Base-by-base conservation (phyloP, 208 protist genomes). In the Acanthamoeba lenticulata region DNA sequence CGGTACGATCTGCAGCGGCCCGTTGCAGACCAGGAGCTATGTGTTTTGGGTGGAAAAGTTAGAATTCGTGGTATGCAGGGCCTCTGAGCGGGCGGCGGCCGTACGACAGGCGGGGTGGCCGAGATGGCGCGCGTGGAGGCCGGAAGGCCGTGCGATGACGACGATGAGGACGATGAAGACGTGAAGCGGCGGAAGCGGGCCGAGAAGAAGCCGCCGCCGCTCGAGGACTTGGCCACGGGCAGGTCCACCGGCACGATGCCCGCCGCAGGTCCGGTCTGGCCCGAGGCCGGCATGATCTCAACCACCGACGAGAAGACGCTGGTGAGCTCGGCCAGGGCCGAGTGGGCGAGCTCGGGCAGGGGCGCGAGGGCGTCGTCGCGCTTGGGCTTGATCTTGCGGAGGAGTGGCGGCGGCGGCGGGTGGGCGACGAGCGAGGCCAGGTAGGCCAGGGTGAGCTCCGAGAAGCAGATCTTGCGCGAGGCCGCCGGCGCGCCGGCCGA, bases 381-480 rank as follows among this genome's bases (percentile, higher is more conserved):
- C 65, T 74, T 74, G 65, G 65, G 32, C 34, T 44, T 34, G 36
- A 74, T 74, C 65, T 74, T 74, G 65, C 40, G 65, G n/a, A 74
- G 65, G 11, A 74, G 34, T 24, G 15, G 6, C 19, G 65, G 65
- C 9, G 65, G 65, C 32, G 65, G 65, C n/a, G 65, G 65, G 19
- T 74, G 65, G 9, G 65, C 0, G n/a, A 74, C 65, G 2, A 74
- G 65, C 65, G 65, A 74, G 36, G 65, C 65, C 15, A 74, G 65
- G 19, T 74, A 74, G 65, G 65, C 65, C 65, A 74, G 65, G 13
- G 65, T 74, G 29, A 34, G 29, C 65, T 74, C 65, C 7, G 65
- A 74, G 36, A 74, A 74, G 65, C 65, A 74, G 65, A 74, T 74
- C 65, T 74, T 74, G 65, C 65, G 65, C 65, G 65, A 74, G n/a